Conservation (phyloP, 352 stramenopile species). For the Phytopythium helicoides region DNA sequence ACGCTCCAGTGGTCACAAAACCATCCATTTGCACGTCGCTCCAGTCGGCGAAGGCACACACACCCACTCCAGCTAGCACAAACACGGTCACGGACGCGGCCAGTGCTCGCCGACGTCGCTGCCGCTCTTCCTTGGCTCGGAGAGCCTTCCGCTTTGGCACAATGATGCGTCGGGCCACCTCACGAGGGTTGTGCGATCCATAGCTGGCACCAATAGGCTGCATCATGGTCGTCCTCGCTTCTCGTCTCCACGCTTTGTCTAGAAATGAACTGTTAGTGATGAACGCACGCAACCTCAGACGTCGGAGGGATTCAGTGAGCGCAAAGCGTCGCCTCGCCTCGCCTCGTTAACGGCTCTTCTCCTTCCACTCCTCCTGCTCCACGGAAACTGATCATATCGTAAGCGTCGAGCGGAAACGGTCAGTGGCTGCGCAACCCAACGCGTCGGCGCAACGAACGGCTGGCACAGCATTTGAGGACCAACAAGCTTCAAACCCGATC, state of each 20-base stretch:
- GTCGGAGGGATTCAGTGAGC: too few relatives aligned
- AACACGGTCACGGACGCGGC: neutral
- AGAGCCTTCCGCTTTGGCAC: neutral
- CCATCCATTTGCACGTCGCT: neutral
- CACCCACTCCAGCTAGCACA: neutral
- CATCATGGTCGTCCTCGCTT: neutral
- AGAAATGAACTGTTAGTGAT: too few relatives aligned
- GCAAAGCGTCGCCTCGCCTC: neutral
- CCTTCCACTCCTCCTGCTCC: neutral
- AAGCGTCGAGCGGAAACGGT: neutral
- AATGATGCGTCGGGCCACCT: neutral
- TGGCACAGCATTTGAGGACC: too few relatives aligned
- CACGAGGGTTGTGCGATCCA: neutral
- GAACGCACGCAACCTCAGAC: too few relatives aligned
- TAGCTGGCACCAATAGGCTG: neutral
- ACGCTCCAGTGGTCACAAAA: neutral
- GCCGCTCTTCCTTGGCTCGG: neutral
- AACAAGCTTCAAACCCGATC: too few relatives aligned
- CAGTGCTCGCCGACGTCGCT: neutral
- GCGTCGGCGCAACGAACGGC: too few relatives aligned
- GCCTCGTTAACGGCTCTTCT: neutral
- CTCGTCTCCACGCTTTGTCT: neutral
- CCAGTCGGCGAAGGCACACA: neutral
- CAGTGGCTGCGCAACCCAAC: neutral
- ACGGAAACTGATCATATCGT: too few relatives aligned